Evolutionary conservation across 768 basidiomycete genomes (phyloP), one percentile per base, ranked within the genome.

Genomic region (Boletellus emodensis): DNA sequence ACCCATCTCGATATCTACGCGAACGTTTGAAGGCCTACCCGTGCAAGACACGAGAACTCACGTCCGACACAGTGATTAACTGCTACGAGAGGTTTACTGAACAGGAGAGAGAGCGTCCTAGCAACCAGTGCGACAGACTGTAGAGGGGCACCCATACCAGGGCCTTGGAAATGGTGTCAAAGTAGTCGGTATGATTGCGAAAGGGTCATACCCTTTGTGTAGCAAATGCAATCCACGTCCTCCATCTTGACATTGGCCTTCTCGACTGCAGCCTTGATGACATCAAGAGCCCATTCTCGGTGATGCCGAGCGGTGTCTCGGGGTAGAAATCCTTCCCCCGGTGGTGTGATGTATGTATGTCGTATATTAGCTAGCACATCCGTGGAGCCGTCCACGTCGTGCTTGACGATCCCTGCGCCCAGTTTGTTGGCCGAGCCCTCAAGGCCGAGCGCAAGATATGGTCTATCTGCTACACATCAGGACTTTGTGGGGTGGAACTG

Each of bases 61-160:
- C 96, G 96, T 43, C 96, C 96, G 30, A 99, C 85, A 61, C 96
- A 99, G 68, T 99, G 96, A 66, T 99, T 99, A n/a, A 98, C 96
- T 1, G 93, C 94, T 4, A 99, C 83, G 6, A 99, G 76, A 3
- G 96, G 95, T 62, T 96, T 98, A 59, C 81, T 70, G 67, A 87
- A 94, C 51, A 99, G 67, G 4, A 96, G 78, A 2, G 92, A 86
- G 32, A 99, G 74, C 1, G 91, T 95, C 42, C 96, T 79, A 1
- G 96, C 96, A 30, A 98, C 89, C 24, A 99, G 72, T 1, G 91
- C 94, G 13, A 98, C 93, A 3, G 94, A 94, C 61, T 95, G 93
- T 33, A 99, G 69, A 2, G 96, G 96, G 33, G 91, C 94, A 41
- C 96, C 96, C 96, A 99, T 99, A 1, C 96, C 96, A n/a, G 96